phyloP scores from a whole-genome alignment of 2,329 filamentous ascomycete species.

The Calonectria honghensis region DNA sequence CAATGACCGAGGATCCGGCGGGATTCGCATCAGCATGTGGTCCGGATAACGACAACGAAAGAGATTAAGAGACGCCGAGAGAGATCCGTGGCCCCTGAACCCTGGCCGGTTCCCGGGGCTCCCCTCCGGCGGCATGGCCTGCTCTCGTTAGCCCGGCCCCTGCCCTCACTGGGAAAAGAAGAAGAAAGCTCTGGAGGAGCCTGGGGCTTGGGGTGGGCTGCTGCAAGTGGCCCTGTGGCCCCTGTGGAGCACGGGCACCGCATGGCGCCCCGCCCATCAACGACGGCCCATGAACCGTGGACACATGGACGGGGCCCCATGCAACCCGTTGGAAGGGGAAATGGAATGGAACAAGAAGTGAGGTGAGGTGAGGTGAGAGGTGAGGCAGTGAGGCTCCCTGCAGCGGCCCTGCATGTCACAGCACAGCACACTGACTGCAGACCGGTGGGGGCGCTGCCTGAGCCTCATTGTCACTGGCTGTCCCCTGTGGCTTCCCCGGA shows the following conservation, averaged over 20 bases:
- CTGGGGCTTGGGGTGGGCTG: constrained; percentile 13
- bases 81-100: constrained; percentile 38
- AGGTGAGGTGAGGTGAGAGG: constrained; percentile 26
- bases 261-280: constrained; percentile 38
- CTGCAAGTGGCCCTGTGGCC: constrained; percentile 27
- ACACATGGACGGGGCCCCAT: constrained; percentile 24
- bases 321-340: constrained; percentile 36
- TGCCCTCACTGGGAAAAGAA: constrained; percentile 17
- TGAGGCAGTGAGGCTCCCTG: constrained; percentile 32
- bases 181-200: constrained; percentile 15
- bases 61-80: constrained; percentile 40
- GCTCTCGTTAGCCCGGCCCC: constrained; percentile 19
- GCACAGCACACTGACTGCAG: constrained; percentile 17
- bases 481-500: constrained; percentile 24
- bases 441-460: constrained; percentile 15
- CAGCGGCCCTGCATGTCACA: constrained; percentile 29
- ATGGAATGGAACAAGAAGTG: constrained; percentile 33
- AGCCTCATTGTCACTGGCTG: constrained; percentile 23
- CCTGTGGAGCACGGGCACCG: constrained; percentile 31
- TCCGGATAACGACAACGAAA: constrained; percentile 19
- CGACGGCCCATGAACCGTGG: constrained; percentile 34
- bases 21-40: neutral
- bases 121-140: constrained; percentile 27
- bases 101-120: constrained; percentile 22
- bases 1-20: constrained; percentile 20